phyloP scores from a whole-genome alignment of 371 early-diverging fungal genomes.

The Actinomucor elegans region DNA sequence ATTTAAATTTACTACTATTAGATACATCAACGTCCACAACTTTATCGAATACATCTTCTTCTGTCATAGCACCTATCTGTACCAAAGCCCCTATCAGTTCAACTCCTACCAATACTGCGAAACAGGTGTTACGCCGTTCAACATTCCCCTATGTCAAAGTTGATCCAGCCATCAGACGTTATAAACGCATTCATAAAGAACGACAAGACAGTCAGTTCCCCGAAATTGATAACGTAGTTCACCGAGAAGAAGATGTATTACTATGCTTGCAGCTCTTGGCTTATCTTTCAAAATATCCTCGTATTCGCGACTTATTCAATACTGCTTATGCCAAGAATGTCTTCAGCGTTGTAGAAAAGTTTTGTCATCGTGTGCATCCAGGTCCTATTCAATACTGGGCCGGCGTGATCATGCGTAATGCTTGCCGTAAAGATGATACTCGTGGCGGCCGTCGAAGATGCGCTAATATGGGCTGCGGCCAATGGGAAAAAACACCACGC shows the following conservation, averaged over 20 bases:
- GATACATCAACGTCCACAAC: not conserved
- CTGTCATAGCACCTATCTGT: not conserved
- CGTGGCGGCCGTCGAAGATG: conserved; percentile 72
- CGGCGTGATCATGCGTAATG: conserved; percentile 78
- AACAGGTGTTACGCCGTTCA: conserved; percentile 23
- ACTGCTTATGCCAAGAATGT: conserved; percentile 60
- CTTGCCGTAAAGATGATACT: conserved; percentile 74
- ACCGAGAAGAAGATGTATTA: conserved; percentile 83
- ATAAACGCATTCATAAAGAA: conserved; percentile 28
- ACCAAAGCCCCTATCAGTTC: not conserved
- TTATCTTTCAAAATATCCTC: conserved; percentile 83
- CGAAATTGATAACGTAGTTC: conserved; percentile 52
- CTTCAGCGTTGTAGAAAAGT: conserved; percentile 74
- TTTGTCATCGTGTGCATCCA: conserved; percentile 65
- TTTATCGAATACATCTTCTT: not conserved
- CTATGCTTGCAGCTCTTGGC: conserved; percentile 83
- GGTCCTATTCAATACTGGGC: conserved; percentile 77
- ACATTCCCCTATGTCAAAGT: conserved; percentile 43
- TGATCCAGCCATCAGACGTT: conserved; percentile 31
- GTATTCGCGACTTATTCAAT: conserved; percentile 69
- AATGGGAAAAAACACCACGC: conserved; percentile 70
- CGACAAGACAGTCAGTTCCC: conserved; percentile 21
- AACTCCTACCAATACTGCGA: not conserved
- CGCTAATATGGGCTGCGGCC: conserved; percentile 71
- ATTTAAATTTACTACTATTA: too few relatives aligned